Conservation (phyloP, 345 rosid genomes). For the Eucalyptus rudis region DNA sequence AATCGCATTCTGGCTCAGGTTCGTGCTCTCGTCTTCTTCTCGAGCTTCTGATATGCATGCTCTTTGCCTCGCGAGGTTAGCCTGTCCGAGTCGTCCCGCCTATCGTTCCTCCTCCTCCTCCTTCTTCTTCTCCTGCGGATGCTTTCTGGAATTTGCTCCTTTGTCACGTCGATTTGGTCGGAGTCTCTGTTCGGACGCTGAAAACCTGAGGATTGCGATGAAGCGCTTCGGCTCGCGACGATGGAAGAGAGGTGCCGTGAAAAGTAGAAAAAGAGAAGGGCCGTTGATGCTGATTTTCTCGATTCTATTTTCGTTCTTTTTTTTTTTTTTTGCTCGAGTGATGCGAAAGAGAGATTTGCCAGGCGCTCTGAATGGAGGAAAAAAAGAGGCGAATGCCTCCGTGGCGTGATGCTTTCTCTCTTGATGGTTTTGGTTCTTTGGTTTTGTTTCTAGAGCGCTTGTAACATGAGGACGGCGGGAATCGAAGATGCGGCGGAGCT, state of each 20-base stretch:
- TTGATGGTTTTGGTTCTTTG: background rate
- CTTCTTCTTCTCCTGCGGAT: background rate
- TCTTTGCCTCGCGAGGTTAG: background rate
- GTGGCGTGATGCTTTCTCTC: background rate
- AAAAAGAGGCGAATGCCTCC: background rate
- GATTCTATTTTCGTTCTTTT: background rate
- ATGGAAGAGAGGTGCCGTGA: background rate
- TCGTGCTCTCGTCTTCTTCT: background rate
- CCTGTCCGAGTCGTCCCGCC: background rate
- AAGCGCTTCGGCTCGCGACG: background rate
- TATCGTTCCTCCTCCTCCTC: too few species aligned
- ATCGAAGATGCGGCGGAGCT: constrained; percentile 77
- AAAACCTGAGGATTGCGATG: background rate
- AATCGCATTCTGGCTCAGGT: constrained; percentile 81
- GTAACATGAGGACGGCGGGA: constrained; percentile 76
- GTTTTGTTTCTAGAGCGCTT: constrained; percentile 47
- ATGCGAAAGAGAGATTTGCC: background rate
- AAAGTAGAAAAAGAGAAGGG: background rate
- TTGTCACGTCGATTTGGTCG: background rate
- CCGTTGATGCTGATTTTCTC: background rate
- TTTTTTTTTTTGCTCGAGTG: background rate
- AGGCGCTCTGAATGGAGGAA: background rate
- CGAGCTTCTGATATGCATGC: background rate
- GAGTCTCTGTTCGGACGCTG: background rate
- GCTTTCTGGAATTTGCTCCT: background rate